A percentile compares a stretch with the other conserved stretches of the same genome.
phyloP scores from a whole-genome alignment of 768 basidiomycete species.

The Trametes gibbosa region DNA sequence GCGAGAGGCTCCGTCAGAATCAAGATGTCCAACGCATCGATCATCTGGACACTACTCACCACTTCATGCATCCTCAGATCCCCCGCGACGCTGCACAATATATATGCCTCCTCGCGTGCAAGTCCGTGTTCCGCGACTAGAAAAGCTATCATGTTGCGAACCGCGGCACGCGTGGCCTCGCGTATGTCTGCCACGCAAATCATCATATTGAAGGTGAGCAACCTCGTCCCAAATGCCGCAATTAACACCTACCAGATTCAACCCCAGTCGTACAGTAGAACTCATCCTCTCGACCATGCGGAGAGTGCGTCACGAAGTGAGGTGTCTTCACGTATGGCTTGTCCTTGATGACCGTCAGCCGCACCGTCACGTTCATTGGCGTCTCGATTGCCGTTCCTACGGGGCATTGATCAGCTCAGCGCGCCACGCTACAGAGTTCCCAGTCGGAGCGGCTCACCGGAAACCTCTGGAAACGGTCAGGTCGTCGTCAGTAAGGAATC shows the following conservation, averaged over 20 bases:
- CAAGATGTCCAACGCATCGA: neutral
- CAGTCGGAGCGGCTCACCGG: constrained; percentile 38
- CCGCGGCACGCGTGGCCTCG: constrained; percentile 53
- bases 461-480: constrained; percentile 45
- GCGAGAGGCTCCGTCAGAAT: neutral
- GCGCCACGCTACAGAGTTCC: neutral
- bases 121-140: constrained; percentile 44
- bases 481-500: neutral
- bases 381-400: constrained; percentile 67
- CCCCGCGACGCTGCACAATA: constrained; percentile 58
- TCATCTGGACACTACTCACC: constrained; percentile 29
- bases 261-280: constrained; percentile 61
- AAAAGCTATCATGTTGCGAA: constrained; percentile 56
- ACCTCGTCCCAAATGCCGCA: neutral
- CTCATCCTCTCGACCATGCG: constrained; percentile 30
- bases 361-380: constrained; percentile 52
- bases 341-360: constrained; percentile 56
- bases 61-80: constrained; percentile 64
- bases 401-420: neutral
- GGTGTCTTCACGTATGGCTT: constrained; percentile 57
- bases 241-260: constrained; percentile 35
- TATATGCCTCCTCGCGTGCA: constrained; percentile 50
- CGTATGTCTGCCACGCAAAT: constrained; percentile 38
- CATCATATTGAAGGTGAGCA: neutral
- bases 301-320: constrained; percentile 43